phyloP scores from a whole-genome alignment of 768 basidiomycete genomes.

The Holtermanniella nyarrowii region DNA sequence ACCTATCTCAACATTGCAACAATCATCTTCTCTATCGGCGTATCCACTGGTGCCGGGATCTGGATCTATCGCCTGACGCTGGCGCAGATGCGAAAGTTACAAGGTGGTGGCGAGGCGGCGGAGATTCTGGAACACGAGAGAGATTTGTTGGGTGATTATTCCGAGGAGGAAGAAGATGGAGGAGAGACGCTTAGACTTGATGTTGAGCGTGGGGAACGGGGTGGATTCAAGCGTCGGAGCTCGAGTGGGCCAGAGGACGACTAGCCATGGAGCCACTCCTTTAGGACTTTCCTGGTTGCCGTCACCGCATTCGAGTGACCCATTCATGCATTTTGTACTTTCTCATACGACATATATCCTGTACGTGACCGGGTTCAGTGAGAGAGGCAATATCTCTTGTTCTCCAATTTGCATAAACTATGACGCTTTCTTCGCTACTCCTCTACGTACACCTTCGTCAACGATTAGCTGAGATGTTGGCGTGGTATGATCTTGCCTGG shows the following conservation, averaged over 20 bases:
- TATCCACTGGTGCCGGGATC: slow-evolving; percentile 27
- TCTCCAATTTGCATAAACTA: too few relatives aligned
- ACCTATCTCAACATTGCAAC: slow-evolving; percentile 37
- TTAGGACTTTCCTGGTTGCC: too few relatives aligned
- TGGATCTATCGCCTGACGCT: slow-evolving; percentile 37
- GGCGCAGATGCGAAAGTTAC: slow-evolving; percentile 33
- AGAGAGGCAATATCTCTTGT: too few relatives aligned
- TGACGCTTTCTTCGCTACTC: too few relatives aligned
- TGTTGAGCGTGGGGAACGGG: not conserved
- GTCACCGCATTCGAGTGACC: too few relatives aligned
- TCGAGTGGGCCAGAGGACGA: not conserved
- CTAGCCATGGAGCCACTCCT: not conserved
- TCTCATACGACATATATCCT: too few relatives aligned
- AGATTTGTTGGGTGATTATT: not conserved
- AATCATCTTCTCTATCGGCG: slow-evolving; percentile 20
- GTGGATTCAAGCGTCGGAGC: not conserved
- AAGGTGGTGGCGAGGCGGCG: slow-evolving; percentile 8
- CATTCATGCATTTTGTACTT: too few relatives aligned
- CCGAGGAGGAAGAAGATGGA: not conserved
- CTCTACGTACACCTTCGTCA: too few relatives aligned
- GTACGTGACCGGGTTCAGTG: too few relatives aligned
- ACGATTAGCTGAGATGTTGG: too few relatives aligned
- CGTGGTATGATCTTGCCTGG: too few relatives aligned
- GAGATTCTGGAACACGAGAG: not conserved
- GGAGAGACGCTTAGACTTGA: not conserved